Conservation (phyloP, 805 yeast genomes). For the Starmerella etchellsii region DNA sequence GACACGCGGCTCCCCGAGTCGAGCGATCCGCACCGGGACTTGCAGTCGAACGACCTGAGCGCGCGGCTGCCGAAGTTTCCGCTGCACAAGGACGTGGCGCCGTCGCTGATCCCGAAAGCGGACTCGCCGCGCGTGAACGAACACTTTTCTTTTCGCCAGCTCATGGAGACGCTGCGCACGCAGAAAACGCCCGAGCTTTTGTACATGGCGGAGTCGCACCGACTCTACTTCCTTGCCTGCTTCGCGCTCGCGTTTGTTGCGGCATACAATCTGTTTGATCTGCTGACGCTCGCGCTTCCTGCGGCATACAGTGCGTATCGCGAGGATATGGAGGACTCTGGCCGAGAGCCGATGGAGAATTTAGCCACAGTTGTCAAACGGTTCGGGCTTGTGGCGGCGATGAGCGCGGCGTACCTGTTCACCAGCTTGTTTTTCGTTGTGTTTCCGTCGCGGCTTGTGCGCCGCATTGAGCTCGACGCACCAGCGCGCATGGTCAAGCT, state of each 20-base stretch:
- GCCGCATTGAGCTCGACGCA: conserved; percentile 69
- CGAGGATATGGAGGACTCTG: conserved; percentile 35
- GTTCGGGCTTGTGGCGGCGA: conserved; percentile 28
- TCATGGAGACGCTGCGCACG: conserved; percentile 42
- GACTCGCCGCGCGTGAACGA: conserved; percentile 64
- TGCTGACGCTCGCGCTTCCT: conserved; percentile 43
- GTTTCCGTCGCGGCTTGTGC: conserved; percentile 56
- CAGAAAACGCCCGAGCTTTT: conserved; percentile 56
- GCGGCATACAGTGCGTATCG: conserved; percentile 40
- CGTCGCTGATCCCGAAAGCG: conserved; percentile 59
- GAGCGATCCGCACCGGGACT: conserved; percentile 16
- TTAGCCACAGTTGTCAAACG: conserved; percentile 28
- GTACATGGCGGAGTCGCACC: conserved; percentile 75
- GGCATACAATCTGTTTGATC: conserved; percentile 46
- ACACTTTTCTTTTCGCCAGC: conserved; percentile 42
- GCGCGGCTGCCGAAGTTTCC: conserved; percentile 58
- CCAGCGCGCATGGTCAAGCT: conserved; percentile 42
- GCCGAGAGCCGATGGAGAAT: conserved; percentile 32
- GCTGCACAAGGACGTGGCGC: conserved; percentile 47
- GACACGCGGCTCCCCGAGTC: conserved; percentile 16
- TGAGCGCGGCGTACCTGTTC: conserved; percentile 29
- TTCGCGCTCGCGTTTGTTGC: conserved; percentile 57
- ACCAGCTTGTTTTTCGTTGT: conserved; percentile 36
- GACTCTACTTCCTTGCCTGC: conserved; percentile 57
- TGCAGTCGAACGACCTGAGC: conserved; percentile 34